Conservation (phyloP, 164 flowering plant genomes). For the Vitis riparia region DNA sequence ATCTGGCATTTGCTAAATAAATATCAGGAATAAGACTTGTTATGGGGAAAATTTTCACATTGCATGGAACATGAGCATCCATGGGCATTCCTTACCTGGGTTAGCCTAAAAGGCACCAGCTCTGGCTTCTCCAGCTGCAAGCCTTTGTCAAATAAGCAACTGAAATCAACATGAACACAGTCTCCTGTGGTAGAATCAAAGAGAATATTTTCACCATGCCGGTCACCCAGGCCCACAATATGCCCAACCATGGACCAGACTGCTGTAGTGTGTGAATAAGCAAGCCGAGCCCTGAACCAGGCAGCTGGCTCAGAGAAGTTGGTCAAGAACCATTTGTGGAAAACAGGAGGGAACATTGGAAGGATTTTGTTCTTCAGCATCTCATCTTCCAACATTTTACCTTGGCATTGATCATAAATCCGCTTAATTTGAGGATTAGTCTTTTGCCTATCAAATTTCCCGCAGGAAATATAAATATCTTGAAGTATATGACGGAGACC, state of each 20-base stretch:
- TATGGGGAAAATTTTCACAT: not conserved
- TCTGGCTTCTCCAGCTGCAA: conserved; percentile 97
- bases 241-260: conserved; percentile 99
- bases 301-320: conserved; percentile 99
- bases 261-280: conserved; percentile 97
- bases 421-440: conserved; percentile 95
- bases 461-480: conserved; percentile 86
- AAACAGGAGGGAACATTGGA: conserved; percentile 96
- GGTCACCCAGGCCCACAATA: conserved; percentile 97
- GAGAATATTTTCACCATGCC: conserved; percentile 98
- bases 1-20: no score
- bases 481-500: conserved; percentile 99
- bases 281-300: conserved; percentile 96
- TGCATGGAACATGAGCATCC: not conserved
- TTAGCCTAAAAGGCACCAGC: conserved; percentile 95
- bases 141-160: conserved; percentile 99
- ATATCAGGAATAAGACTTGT: not conserved
- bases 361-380: conserved; percentile 88
- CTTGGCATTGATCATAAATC: conserved; percentile 90
- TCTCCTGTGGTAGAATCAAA: conserved; percentile 99
- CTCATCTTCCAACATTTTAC: conserved; percentile 83
- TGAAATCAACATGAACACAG: conserved; percentile 99
- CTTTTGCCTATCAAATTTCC: conserved; percentile 92
- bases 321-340: conserved; percentile 91
- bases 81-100: conserved; percentile 65